phyloP scores from a whole-genome alignment of 2,329 filamentous ascomycete genomes.

The Aurifilum marmelostoma region DNA sequence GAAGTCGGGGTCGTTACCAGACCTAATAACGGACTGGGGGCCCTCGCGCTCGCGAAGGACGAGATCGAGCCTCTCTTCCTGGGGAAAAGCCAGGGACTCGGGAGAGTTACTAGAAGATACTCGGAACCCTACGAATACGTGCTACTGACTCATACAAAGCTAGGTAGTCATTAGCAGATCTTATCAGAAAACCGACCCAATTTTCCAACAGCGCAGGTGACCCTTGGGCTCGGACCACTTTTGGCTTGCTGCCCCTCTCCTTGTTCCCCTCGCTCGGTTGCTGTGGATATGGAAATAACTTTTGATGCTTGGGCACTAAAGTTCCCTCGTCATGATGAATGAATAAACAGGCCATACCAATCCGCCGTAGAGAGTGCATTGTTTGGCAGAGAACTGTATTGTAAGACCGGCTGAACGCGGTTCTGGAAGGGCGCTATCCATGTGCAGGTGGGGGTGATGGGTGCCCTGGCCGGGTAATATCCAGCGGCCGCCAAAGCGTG shows the following conservation, averaged over 20 bases:
- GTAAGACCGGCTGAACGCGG: too few species aligned
- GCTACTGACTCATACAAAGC: not conserved
- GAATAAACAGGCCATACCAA: not conserved
- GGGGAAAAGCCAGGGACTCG: not conserved
- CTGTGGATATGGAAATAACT: not conserved
- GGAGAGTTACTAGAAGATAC: not conserved
- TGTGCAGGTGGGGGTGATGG: too few species aligned
- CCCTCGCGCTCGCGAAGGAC: not conserved
- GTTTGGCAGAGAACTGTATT: not conserved
- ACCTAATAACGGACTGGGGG: conserved; percentile 1
- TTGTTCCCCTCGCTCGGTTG: not conserved
- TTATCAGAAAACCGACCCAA: not conserved
- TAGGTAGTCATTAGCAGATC: not conserved
- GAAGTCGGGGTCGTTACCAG: not conserved
- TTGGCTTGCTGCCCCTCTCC: not conserved
- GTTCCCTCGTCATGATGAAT: not conserved
- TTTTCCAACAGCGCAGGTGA: not conserved
- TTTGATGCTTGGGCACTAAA: not conserved
- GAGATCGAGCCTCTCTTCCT: not conserved
- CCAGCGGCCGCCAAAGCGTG: not conserved
- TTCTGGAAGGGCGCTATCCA: too few species aligned
- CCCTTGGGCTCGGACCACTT: conserved; percentile 7
- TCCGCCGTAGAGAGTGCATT: not conserved
- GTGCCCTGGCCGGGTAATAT: too few species aligned
- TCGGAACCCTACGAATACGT: rapidly evolving